Evolutionary conservation across 306 rosid genomes (phyloP), one percentile per base, ranked within the genome.

Genomic region (Morella rubra): DNA sequence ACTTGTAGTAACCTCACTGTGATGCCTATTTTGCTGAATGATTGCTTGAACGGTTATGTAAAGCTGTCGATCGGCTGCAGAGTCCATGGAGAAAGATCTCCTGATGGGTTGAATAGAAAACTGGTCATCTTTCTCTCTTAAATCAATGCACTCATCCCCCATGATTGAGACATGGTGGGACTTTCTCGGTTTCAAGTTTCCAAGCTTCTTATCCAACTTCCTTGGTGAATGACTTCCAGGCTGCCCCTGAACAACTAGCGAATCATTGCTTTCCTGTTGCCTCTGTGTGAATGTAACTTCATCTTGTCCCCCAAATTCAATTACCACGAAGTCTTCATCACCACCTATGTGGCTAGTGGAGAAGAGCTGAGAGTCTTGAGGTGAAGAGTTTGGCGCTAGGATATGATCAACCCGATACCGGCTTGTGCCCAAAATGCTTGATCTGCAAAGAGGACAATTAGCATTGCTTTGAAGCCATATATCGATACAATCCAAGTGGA

Each of bases 371-470:
- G 91, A 82, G 68, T 85, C 89, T 65, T 85, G 93, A 27, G 96
- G 97, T 13, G 97, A 92, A 81, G 96, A 90, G 75, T 89, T 90
- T n/a, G 95, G 97, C 0, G 93, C 96, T 5, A 88, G 64, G 75
- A 80, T 74, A 4, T 64, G 84, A 47, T 92, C 91, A 42, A 58
- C 0, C 1, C 86, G 86, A 72, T 12, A 75, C 3, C 77, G 72
- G 37, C 32, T 77, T 9, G 80, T 82, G 8, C 87, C 86, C 0
- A 87, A 76, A 81, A 86, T 76, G 76, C 83, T 82, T 80, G 93
- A 82, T 77, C 89, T 87, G 20, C 96, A 90, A 44, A 90, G 89
- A 69, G 96, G 96, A 77, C 96, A 90, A 45, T 81, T 88, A 9
- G 88, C 76, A 80, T 88, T 86, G 72, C 74, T 81, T 58, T 86